phyloP scores from a whole-genome alignment of 2,329 filamentous ascomycete genomes.

The Clarireedia homoeocarpa region DNA sequence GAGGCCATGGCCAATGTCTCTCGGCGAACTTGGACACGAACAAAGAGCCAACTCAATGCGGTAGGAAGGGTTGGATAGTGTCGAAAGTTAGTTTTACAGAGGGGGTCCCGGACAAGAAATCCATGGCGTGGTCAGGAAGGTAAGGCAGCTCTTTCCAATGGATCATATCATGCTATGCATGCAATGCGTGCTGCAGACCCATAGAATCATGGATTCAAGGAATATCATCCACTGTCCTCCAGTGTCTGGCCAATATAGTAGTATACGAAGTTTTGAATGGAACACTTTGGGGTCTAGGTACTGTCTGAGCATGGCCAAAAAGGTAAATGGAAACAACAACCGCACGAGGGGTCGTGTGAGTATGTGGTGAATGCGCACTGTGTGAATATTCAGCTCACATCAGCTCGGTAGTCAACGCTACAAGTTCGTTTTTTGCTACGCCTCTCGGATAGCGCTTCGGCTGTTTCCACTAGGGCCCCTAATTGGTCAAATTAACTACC shows the following conservation, averaged over 20 bases:
- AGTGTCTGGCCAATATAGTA: too few species aligned
- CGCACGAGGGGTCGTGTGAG: neutral
- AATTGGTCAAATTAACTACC: neutral
- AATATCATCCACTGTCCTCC: too few species aligned
- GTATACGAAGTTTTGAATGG: too few species aligned
- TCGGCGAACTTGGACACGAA: neutral
- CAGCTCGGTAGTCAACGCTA: conserved; percentile 9
- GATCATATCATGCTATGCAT: neutral
- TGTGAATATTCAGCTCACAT: conserved; percentile 1
- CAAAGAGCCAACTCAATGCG: neutral
- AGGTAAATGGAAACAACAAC: too few species aligned
- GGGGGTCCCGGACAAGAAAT: too few species aligned
- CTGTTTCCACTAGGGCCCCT: neutral
- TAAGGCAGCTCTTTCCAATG: neutral
- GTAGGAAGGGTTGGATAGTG: neutral
- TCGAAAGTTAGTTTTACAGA: neutral
- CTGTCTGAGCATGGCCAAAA: neutral
- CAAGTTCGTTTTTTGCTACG: conserved; percentile 6
- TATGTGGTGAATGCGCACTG: neutral
- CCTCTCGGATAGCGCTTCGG: conserved; percentile 10
- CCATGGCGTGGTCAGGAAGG: too few species aligned
- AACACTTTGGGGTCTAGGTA: neutral
- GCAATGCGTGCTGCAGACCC: too few species aligned
- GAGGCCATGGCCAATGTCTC: neutral
- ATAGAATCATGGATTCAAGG: too few species aligned